phyloP scores from a whole-genome alignment of 2,329 filamentous ascomycete species.

The Xylariaceae sp. region DNA sequence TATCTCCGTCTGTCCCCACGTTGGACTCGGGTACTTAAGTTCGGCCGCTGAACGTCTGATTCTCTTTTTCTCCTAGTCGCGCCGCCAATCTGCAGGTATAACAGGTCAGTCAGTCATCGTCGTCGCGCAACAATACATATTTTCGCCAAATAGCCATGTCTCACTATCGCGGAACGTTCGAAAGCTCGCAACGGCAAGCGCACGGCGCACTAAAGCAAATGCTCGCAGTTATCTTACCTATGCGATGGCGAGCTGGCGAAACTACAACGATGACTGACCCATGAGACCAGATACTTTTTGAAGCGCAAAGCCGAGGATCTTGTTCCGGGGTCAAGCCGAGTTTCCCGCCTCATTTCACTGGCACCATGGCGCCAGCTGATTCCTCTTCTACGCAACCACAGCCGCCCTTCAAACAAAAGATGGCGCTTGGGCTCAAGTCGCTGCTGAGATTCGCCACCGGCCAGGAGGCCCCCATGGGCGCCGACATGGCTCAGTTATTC shows the following conservation, averaged over 20 bases:
- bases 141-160: background rate
- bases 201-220: background rate
- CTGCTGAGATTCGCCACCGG: constrained; percentile 37
- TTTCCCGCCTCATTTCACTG: background rate
- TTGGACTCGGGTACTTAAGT: background rate
- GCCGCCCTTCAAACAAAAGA: constrained; percentile 27
- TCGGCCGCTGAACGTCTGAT: background rate
- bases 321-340: background rate
- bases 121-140: background rate
- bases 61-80: background rate
- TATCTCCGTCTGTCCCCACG: background rate
- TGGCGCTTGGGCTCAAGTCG: constrained; percentile 43
- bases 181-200: background rate
- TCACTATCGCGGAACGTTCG: background rate
- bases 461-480: constrained; percentile 22
- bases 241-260: constrained; percentile 9
- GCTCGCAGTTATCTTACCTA: constrained; percentile 13
- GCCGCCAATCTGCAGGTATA: constrained; percentile 8
- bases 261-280: constrained; percentile 9
- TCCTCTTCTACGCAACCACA: constrained; percentile 9
- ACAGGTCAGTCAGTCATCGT: constrained; percentile 17
- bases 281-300: constrained; percentile 10
- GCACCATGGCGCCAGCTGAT: background rate
- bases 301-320: background rate
- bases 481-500: constrained; percentile 56